Evolutionary conservation across 106 monocot species (phyloP).

Genomic region (Allium sativum): DNA sequence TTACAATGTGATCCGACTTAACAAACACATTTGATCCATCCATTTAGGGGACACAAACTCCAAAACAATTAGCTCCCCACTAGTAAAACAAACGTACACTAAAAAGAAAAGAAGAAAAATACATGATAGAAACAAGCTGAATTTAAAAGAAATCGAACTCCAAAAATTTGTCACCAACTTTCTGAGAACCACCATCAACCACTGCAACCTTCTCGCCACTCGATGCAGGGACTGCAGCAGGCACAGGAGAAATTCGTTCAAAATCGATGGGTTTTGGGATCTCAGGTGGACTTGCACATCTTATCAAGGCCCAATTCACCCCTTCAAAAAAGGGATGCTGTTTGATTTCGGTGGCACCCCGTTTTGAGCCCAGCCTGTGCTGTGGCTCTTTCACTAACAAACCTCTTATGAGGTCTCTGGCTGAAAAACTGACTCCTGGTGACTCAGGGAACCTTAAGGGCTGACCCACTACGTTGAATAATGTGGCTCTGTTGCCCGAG

Average conservation of each 20-base stretch:
- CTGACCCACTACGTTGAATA: constrained; percentile 47
- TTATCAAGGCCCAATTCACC: constrained; percentile 45
- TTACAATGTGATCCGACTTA: no score
- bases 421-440: constrained; percentile 30
- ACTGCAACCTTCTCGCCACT: constrained; percentile 12
- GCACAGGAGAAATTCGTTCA: constrained; percentile 3
- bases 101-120: no score
- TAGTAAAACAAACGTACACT: no score
- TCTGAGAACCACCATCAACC: constrained; percentile 7
- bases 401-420: constrained; percentile 36
- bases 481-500: constrained; percentile 35
- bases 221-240: constrained; percentile 7
- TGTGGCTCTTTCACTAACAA: constrained; percentile 48
- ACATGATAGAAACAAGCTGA: no score
- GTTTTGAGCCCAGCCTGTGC: constrained; percentile 32
- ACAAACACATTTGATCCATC: no score
- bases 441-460: constrained; percentile 35
- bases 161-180: constrained; percentile 31
- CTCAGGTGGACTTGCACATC: constrained; percentile 44
- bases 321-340: constrained; percentile 47
- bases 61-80: no score
- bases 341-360: constrained; percentile 41
- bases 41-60: no score
- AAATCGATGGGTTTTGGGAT: constrained; percentile 26
- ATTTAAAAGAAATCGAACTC: constrained; percentile 52